Evolutionary conservation across 2,329 filamentous ascomycete species (phyloP).

Genomic region (Fragosphaeria purpurea): DNA sequence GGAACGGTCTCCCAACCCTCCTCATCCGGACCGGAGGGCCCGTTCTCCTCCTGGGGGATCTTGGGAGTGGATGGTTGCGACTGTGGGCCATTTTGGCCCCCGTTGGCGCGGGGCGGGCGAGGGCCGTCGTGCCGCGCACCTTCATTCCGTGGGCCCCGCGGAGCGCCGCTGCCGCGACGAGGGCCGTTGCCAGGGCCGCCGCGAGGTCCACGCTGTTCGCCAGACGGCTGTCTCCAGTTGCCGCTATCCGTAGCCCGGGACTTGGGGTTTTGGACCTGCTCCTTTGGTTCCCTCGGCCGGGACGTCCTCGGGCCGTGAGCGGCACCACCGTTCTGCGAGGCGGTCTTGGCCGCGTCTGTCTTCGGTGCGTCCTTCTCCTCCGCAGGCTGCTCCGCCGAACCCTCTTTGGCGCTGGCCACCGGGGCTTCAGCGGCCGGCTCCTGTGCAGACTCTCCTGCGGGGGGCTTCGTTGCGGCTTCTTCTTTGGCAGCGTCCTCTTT

Average conservation of each 20-base stretch:
- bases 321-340: slow-evolving; percentile 16
- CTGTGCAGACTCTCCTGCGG: slow-evolving; percentile 8
- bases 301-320: slow-evolving; percentile 12
- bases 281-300: slow-evolving; percentile 22
- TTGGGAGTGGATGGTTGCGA: slow-evolving; percentile 21
- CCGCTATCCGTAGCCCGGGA: slow-evolving; percentile 47
- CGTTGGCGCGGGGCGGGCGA: slow-evolving; percentile 40
- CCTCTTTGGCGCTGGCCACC: slow-evolving; percentile 7
- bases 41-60: slow-evolving; percentile 21
- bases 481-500: neutral
- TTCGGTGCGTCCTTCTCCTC: slow-evolving; percentile 17
- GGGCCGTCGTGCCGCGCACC: slow-evolving; percentile 35
- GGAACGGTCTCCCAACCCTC: slow-evolving; percentile 56
- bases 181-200: slow-evolving; percentile 33
- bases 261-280: slow-evolving; percentile 35
- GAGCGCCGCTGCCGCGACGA: slow-evolving; percentile 19
- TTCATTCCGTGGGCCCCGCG: slow-evolving; percentile 27
- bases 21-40: slow-evolving; percentile 31
- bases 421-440: slow-evolving; percentile 9
- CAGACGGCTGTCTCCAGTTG: slow-evolving; percentile 48
- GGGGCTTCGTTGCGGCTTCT: neutral
- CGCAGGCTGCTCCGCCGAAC: slow-evolving; percentile 8
- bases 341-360: slow-evolving; percentile 13
- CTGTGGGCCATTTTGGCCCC: slow-evolving; percentile 25
- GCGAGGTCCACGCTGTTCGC: slow-evolving; percentile 37